These are phyloP conservation scores for Pecoramyces ruminantium DNA, from an alignment of 192 early-diverging fungal species.

Conservation along the genomic window DNA sequence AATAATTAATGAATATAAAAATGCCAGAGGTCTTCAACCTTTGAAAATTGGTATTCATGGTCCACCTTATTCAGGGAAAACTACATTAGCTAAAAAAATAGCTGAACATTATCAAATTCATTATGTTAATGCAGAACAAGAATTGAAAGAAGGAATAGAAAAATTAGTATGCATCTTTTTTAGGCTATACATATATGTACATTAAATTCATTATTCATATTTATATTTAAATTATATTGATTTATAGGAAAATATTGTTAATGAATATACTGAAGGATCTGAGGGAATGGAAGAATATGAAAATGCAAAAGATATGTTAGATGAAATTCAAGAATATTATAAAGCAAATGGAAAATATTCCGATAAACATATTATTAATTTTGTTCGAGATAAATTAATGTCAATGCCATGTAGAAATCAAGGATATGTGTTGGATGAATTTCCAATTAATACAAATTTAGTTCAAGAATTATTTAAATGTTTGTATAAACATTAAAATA, in stretches of 20 bases:
- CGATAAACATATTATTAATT: slow-evolving; percentile 22
- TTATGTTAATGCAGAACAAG: slow-evolving; percentile 21
- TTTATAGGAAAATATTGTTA: slow-evolving; percentile 12
- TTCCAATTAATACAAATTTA: slow-evolving; percentile 22
- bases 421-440: slow-evolving; percentile 41
- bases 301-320: slow-evolving; percentile 25
- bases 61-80: slow-evolving; percentile 34
- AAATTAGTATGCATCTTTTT: slow-evolving; percentile 19
- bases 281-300: slow-evolving; percentile 21
- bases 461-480: slow-evolving; percentile 25
- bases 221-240: no score
- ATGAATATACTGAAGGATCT: slow-evolving; percentile 9
- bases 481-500: neutral
- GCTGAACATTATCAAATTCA: slow-evolving; percentile 36
- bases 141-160: slow-evolving; percentile 22
- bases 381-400: slow-evolving; percentile 29
- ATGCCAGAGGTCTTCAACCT: slow-evolving; percentile 30
- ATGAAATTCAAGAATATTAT: slow-evolving; percentile 26
- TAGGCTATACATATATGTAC: no score
- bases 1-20: slow-evolving; percentile 42
- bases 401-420: slow-evolving; percentile 47
- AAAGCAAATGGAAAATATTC: slow-evolving; percentile 23
- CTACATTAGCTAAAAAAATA: slow-evolving; percentile 19
- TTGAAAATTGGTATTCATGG: slow-evolving; percentile 33
- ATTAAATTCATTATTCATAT: no score